Base-by-base conservation (phyloP, 495 filamentous ascomycete genomes). In the Penicillium riverlandense region DNA sequence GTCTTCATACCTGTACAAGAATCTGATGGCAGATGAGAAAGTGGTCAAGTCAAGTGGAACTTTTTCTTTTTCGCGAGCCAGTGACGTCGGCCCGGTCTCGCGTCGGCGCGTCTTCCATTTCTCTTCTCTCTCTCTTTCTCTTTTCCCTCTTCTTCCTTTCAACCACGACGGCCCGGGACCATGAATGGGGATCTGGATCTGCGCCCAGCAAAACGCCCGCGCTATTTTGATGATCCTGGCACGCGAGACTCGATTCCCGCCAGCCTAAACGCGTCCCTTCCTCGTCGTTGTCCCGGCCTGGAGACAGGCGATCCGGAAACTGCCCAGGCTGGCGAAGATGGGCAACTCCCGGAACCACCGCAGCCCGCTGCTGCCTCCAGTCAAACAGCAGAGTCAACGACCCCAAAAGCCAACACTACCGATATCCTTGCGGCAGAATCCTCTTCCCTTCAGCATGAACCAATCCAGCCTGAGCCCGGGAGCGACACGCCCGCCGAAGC, bases 191-290 rank as follows among this genome's bases (percentile, higher is more conserved):
- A 59, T 43, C 30, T 47, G 22, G 47, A 52, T 31, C 45, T 82
- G 37, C 76, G 80, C 14, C 88, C 88, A 4, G 64, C 63, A 33
- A 96, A 96, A 71, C 90, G 83, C 63, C 74, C 83, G 43, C 82
- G 90, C 22, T 94, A 94, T 63, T 90, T 94, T 55, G 85, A 92
- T 11, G 45, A 55, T 2, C 44, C 57, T 11, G 34, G 29, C 29
- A 29, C 45, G 13, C 10, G 41, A 11, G 43, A 39, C 37, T 29
- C 44, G 9, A 36, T 8, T 14, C 3, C 47, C 4, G 33, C 37
- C 0, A 40, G 8, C 31, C 12, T 44, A 35, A 50, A 65, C 61
- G 57, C 62, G 57, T 57, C 55, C 7, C 13, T 48, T 12, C 38
- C 53, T 14, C 43, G 40, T 27, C 45, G 44, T 37, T 36, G 37